These are phyloP conservation scores for Roridomyces roridus DNA, from an alignment of 768 basidiomycete genomes.

Conservation along the genomic window DNA sequence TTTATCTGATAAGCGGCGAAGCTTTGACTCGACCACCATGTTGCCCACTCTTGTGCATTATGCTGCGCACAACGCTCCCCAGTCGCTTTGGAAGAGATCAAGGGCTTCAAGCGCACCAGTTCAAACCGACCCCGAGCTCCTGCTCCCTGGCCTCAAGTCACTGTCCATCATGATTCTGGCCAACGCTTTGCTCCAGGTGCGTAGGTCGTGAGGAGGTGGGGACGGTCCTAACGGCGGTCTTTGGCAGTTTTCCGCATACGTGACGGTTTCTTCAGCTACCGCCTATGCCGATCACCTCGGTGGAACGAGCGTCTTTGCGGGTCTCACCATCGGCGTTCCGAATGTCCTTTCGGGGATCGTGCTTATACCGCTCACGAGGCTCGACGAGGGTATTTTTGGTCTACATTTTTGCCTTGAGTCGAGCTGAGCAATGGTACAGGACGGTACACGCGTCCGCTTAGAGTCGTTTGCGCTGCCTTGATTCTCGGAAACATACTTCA, in stretches of 20 bases:
- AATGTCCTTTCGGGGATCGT: constrained; percentile 46
- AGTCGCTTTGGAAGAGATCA: no score
- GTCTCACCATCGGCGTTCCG: constrained; percentile 52
- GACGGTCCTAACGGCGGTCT: neutral
- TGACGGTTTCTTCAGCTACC: constrained; percentile 49
- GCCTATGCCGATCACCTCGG: constrained; percentile 50
- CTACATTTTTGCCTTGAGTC: neutral
- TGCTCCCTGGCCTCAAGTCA: neutral
- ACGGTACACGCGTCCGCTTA: neutral
- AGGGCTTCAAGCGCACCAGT: no score
- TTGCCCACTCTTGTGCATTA: no score
- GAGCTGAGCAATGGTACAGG: neutral
- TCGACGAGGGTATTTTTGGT: constrained; percentile 42
- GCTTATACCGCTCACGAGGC: constrained; percentile 47
- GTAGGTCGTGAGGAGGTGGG: neutral
- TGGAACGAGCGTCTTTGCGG: constrained; percentile 51
- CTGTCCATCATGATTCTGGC: neutral
- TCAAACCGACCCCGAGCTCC: neutral
- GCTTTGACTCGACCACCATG: no score
- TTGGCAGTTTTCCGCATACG: neutral
- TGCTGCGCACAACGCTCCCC: no score
- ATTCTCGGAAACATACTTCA: neutral
- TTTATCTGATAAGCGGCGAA: no score
- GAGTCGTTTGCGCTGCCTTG: neutral
- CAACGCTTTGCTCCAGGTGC: neutral